Conservation (phyloP, 1,284 basidiomycete species). For the Cryptococcus sp. region DNA sequence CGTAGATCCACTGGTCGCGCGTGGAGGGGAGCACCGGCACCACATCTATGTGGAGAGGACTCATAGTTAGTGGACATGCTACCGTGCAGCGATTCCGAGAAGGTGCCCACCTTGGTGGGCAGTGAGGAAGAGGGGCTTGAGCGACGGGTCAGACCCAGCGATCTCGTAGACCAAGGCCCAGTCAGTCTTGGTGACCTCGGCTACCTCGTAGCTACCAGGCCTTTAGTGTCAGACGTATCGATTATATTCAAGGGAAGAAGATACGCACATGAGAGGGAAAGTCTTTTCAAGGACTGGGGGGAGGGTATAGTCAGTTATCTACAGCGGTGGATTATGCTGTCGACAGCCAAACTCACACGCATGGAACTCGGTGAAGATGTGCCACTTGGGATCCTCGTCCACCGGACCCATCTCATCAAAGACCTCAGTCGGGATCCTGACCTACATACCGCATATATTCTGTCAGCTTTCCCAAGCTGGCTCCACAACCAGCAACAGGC, state of each 20-base stretch:
- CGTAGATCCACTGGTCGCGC: slow-evolving; percentile 57
- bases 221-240: neutral
- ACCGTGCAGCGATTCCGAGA: neutral
- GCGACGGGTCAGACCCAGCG: slow-evolving; percentile 56
- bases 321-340: neutral
- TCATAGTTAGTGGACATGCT: neutral
- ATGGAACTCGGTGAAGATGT: slow-evolving; percentile 44
- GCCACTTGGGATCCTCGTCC: slow-evolving; percentile 46
- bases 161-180: slow-evolving; percentile 65
- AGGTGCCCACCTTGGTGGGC: slow-evolving; percentile 59
- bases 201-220: slow-evolving; percentile 50
- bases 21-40: slow-evolving; percentile 60
- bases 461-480: neutral
- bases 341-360: slow-evolving; percentile 26
- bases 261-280: slow-evolving; percentile 43
- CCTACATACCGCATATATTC: slow-evolving; percentile 7
- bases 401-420: slow-evolving; percentile 47
- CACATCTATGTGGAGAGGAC: slow-evolving; percentile 53
- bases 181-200: slow-evolving; percentile 55
- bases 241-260: neutral
- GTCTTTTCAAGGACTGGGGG: slow-evolving; percentile 38
- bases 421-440: slow-evolving; percentile 45
- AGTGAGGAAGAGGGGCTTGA: slow-evolving; percentile 65
- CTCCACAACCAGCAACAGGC: slow-evolving; percentile 1
- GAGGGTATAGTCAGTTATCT: neutral